Base-by-base conservation (phyloP, 148 eudicot species). In the Rhododendron molle region DNA sequence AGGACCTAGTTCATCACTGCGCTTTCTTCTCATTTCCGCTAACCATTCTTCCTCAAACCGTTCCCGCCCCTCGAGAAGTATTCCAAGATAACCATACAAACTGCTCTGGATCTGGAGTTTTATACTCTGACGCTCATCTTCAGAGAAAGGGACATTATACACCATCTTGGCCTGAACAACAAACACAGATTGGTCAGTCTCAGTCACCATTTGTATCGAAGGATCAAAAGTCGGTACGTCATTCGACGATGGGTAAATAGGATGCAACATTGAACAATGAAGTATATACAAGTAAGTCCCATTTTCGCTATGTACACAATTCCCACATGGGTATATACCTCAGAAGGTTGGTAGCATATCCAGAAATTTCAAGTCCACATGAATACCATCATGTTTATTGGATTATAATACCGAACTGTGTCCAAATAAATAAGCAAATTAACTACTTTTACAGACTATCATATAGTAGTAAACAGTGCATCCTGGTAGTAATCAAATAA, bases 51-150 rank as follows among this genome's bases (percentile, higher is more conserved):
- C 95, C 88, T 93, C 94, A 86, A 95, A 92, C 32, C 50, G 89
- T 86, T 96, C 94, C 65, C 91, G 98, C 18, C 88, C 93, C 88
- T 94, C 99, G 46, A 96, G 96, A 82, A 96, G 83, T 87, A 92
- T 92, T 15, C 90, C 93, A 88, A 95, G 89, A 88, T 94, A 94
- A 56, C 88, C 62, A 83, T 94, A 96, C 58, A 96, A 84, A 84
- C 88, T 92, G 81, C 92, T 88, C 85, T 93, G 98, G 74, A 96
- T 96, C 92, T 89, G 85, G 84, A 65, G 87, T 90, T 93, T 96
- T 69, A 96, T 89, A 56, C 83, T 83, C 85, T 92, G 87, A 34
- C 89, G 93, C 86, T 96, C 99, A 58, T 94, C 96, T 40, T 89
- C 92, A 12, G 95, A 91, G 91, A 95, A 95, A 72, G 93, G 94